Conservation (phyloP, 1,284 basidiomycete species). For the Mycena sp. region DNA sequence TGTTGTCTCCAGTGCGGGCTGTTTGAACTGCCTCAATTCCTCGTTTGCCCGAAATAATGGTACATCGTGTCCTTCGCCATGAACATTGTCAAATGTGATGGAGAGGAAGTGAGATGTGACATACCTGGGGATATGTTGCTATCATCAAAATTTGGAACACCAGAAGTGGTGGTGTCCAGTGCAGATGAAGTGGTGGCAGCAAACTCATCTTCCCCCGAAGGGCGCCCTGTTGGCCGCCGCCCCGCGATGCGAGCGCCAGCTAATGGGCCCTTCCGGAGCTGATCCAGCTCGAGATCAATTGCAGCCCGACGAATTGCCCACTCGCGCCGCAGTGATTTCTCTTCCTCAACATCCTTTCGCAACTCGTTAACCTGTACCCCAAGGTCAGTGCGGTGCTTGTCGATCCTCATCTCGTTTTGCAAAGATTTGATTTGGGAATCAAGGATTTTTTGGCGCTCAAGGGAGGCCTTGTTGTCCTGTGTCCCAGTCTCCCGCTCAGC, state of each 20-base stretch:
- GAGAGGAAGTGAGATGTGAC: no score
- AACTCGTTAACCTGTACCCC: not conserved
- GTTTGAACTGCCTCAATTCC: no score
- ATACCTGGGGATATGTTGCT: no score
- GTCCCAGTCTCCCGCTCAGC: not conserved
- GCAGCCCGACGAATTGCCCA: not conserved
- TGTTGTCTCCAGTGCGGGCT: no score
- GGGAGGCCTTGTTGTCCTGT: slow-evolving; percentile 1
- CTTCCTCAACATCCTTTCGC: not conserved
- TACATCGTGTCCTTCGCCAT: no score
- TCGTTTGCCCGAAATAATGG: no score
- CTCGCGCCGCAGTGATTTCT: not conserved
- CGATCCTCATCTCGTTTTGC: not conserved
- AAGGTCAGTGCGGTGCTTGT: slow-evolving; percentile 10
- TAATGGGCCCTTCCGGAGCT: not conserved
- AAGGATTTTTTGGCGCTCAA: not conserved
- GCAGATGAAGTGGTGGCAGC: no score
- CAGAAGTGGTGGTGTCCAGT: no score
- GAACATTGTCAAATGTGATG: no score
- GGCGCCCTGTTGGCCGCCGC: not conserved
- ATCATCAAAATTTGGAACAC: no score
- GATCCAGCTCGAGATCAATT: not conserved
- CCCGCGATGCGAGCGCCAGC: not conserved
- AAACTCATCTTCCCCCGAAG: no score
- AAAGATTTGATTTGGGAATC: not conserved